These are phyloP conservation scores for Hypoxylon sp. DNA, from an alignment of 2,329 filamentous ascomycete species.

Conservation along the genomic window DNA sequence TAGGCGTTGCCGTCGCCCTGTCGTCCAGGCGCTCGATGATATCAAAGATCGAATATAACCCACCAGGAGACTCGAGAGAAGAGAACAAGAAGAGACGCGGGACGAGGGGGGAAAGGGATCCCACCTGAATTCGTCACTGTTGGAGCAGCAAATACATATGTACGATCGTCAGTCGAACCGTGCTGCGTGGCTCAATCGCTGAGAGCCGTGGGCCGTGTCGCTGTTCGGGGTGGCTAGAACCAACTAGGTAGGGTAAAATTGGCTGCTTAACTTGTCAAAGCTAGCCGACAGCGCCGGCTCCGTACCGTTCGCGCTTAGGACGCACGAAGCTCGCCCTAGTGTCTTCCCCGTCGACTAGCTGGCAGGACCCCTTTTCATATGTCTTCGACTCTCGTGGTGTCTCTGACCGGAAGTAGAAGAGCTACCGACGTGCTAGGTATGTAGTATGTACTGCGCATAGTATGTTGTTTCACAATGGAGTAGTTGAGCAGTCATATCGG, in stretches of 20 bases:
- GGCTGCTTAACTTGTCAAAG: slow-evolving; percentile 21
- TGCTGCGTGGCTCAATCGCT: slow-evolving; percentile 26
- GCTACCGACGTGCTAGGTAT: background rate
- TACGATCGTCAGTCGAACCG: slow-evolving; percentile 17
- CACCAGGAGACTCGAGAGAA: slow-evolving; percentile 13
- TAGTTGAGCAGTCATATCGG: too few species aligned
- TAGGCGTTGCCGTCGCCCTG: background rate
- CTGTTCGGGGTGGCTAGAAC: slow-evolving; percentile 13
- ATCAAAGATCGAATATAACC: slow-evolving; percentile 10
- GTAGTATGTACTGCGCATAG: too few species aligned
- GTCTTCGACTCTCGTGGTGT: slow-evolving; percentile 10
- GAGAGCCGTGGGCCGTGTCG: slow-evolving; percentile 17
- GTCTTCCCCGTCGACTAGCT: slow-evolving; percentile 8
- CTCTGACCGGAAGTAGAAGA: background rate
- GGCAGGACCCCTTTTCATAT: slow-evolving; percentile 6
- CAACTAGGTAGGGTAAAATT: slow-evolving; percentile 4
- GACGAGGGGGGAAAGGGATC: slow-evolving; percentile 20
- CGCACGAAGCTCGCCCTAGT: slow-evolving; percentile 12
- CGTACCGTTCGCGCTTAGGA: slow-evolving; percentile 10
- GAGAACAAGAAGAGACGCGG: slow-evolving; percentile 16
- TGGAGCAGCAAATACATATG: slow-evolving; percentile 12
- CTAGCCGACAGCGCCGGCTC: slow-evolving; percentile 14
- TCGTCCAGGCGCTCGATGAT: slow-evolving; percentile 1
- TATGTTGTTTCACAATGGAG: too few species aligned
- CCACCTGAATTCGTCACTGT: slow-evolving; percentile 22